Base-by-base conservation (phyloP, 2,329 filamentous ascomycete genomes). In the Cordyceps javanica region DNA sequence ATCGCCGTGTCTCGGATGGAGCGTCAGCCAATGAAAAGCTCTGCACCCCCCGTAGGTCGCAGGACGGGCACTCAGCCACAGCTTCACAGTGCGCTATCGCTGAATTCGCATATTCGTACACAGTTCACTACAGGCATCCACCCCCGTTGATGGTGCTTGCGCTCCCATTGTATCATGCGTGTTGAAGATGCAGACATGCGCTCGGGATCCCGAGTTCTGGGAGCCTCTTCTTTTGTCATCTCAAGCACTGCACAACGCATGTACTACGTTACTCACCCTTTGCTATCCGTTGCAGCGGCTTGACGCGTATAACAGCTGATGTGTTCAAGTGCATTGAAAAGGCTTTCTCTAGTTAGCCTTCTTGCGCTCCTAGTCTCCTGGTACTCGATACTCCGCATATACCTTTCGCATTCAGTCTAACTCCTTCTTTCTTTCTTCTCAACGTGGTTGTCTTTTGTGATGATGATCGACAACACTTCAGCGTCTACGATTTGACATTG, bases 1-100 rank as follows among this genome's bases (percentile, higher is more conserved):
- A 49, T 50, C 54, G 54, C 54, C 54, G 34, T 50, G 54, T 56
- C 36, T 56, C 45, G 54, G 54, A 26, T 21, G 36, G 26, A 32
- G 54, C 45, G 36, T 41, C 36, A 14, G 26, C 54, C 54, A 56
- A 56, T 56, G 34, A 56, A 50, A 49, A 41, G 10, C 36, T 38
- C 54, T 42, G 26, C n/a, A n/a, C n/a, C n/a, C n/a, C n/a, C n/a
- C n/a, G n/a, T n/a, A n/a, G n/a, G n/a, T n/a, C n/a, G n/a, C 34
- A 41, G 25, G 13, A 8, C 34, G 11, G n/a, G 2, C 34, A 28
- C 54, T 56, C 54, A 49, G 54, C 54, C 54, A 56, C 54, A 50
- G 14, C 13, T 25, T 16, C 39, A 5, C 34, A 48, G 53, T 25
- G 34, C 44, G 25, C 32, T 34, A 25, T 16, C 49, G 23, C 36